Percentiles rank a stretch among this genome's conserved stretches.
These are phyloP conservation scores for Paramyrothecium sp. DNA, from an alignment of 2,329 filamentous ascomycete genomes.

Conservation along the genomic window DNA sequence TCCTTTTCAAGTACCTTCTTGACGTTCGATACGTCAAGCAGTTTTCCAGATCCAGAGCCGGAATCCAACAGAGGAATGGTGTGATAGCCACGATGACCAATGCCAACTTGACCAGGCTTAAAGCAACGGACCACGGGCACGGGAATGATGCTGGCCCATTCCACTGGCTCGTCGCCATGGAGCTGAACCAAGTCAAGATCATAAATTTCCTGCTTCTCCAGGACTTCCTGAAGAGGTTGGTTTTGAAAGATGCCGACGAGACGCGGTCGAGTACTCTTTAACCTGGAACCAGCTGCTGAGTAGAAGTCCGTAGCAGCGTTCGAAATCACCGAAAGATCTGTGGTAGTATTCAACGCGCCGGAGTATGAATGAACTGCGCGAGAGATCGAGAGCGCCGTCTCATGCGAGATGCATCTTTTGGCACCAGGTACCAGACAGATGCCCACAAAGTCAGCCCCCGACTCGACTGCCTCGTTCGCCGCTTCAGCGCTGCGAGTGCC, in stretches of 20 bases:
- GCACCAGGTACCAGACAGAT: constrained; percentile 86
- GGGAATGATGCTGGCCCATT: constrained; percentile 87
- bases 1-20: constrained; percentile 66
- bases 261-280: constrained; percentile 62
- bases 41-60: constrained; percentile 78
- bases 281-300: constrained; percentile 43
- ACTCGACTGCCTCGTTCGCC: constrained; percentile 75
- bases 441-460: constrained; percentile 87
- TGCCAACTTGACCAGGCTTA: constrained; percentile 69
- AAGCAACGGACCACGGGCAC: constrained; percentile 91
- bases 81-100: constrained; percentile 78
- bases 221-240: constrained; percentile 79
- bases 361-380: constrained; percentile 71
- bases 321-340: constrained; percentile 22
- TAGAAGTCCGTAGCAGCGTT: constrained; percentile 67
- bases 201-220: constrained; percentile 74
- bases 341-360: constrained; percentile 33
- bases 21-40: constrained; percentile 70
- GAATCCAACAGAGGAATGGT: constrained; percentile 83
- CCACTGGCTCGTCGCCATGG: constrained; percentile 86
- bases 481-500: constrained; percentile 83
- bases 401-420: constrained; percentile 75
- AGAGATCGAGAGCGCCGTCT: constrained; percentile 79
- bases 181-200: constrained; percentile 87
- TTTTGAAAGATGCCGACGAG: constrained; percentile 94